These are phyloP conservation scores for Fimicolochytrium jonesii DNA, from an alignment of 192 early-diverging fungal genomes.

Conservation along the genomic window DNA sequence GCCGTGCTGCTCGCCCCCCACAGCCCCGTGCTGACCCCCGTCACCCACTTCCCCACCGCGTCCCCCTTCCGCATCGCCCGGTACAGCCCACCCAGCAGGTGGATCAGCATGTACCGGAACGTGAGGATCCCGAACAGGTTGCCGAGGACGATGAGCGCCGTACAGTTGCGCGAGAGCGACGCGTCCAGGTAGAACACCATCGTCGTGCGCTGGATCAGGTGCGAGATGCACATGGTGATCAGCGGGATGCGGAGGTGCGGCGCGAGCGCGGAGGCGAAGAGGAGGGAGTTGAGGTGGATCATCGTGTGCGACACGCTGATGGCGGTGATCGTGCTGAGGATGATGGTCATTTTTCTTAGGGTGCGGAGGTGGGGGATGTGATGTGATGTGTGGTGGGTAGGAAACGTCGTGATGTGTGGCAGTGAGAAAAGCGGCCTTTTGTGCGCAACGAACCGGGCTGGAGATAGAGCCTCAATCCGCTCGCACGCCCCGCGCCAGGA, in stretches of 20 bases:
- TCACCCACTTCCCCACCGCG: not conserved
- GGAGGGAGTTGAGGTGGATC: conserved; percentile 1
- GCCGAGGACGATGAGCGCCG: conserved; percentile 11
- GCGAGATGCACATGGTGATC: conserved; percentile 4
- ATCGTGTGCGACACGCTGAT: conserved; percentile 1
- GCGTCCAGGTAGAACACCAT: conserved; percentile 23
- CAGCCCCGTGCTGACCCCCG: not conserved
- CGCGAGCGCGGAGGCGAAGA: not conserved
- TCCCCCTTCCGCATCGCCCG: not conserved
- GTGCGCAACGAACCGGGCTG: too few species aligned
- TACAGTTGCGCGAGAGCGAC: conserved; percentile 10
- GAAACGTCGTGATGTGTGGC: too few species aligned
- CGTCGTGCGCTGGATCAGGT: conserved; percentile 13
- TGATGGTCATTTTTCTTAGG: too few species aligned
- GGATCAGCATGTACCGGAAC: conserved; percentile 4
- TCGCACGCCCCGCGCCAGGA: too few species aligned
- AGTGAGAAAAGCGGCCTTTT: too few species aligned
- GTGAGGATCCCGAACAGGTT: conserved; percentile 14
- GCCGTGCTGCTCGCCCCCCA: not conserved
- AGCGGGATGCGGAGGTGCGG: not conserved
- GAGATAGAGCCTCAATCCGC: too few species aligned
- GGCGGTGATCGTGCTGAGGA: not conserved
- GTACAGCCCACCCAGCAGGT: not conserved
- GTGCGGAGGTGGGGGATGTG: too few species aligned
- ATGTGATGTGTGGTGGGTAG: too few species aligned